A percentile compares a stretch with the other conserved stretches of the same genome.
Conservation (phyloP, 305 asterid genomes). For the Solanum chacoense region DNA sequence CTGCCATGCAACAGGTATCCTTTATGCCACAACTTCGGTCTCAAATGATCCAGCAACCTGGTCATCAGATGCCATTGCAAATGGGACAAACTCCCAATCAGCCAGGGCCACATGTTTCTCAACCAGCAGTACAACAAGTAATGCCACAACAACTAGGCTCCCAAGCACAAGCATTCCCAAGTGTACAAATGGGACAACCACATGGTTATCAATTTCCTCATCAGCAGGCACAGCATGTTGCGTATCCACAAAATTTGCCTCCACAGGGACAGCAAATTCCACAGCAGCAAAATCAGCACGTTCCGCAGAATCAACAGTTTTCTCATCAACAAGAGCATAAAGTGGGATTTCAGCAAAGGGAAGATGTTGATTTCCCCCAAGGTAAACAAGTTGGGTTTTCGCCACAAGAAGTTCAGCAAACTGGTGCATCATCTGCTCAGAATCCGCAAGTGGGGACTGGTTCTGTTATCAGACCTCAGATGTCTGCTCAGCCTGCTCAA, state of each 20-base stretch:
- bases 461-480: conserved; percentile 30
- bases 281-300: conserved; percentile 46
- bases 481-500: conserved; percentile 39
- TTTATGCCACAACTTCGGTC: conserved; percentile 37
- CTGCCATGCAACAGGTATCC: conserved; percentile 38
- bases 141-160: conserved; percentile 33
- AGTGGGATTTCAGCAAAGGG: conserved; percentile 44
- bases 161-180: conserved; percentile 43
- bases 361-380: conserved; percentile 39
- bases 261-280: conserved; percentile 48
- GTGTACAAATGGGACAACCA: conserved; percentile 39
- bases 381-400: conserved; percentile 59
- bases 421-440: conserved; percentile 37
- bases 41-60: conserved; percentile 45
- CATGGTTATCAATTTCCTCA: conserved; percentile 50
- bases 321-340: conserved; percentile 56
- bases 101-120: conserved; percentile 40
- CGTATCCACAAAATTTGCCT: conserved; percentile 48
- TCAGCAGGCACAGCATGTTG: conserved; percentile 43
- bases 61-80: conserved; percentile 43
- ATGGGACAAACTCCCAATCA: conserved; percentile 30
- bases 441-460: conserved; percentile 31
- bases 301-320: conserved; percentile 45
- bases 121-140: conserved; percentile 34
- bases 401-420: conserved; percentile 47